These are phyloP conservation scores for Actinomortierella wolfii DNA, from an alignment of 371 early-diverging fungal species.

Conservation along the genomic window DNA sequence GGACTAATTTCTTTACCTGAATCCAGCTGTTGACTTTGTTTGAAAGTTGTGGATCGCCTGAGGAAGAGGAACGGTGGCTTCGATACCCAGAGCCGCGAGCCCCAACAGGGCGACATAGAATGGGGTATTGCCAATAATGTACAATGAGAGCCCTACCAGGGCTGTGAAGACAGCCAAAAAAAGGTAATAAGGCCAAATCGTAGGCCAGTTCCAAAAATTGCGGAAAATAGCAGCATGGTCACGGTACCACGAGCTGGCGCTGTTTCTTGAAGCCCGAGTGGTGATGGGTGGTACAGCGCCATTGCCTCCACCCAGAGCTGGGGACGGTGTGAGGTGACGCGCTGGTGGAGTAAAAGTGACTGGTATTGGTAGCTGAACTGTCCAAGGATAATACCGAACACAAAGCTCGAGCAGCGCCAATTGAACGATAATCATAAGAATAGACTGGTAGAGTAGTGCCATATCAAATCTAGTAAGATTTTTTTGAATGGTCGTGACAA, in stretches of 20 bases:
- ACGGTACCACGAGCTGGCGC: slow-evolving; percentile 19
- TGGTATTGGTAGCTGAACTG: slow-evolving; percentile 34
- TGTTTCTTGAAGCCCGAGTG: background rate
- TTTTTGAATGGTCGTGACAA: background rate
- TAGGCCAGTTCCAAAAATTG: slow-evolving; percentile 43
- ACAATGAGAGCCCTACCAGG: slow-evolving; percentile 25
- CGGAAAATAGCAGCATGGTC: slow-evolving; percentile 21
- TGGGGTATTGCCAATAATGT: slow-evolving; percentile 29
- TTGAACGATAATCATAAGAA: slow-evolving; percentile 64
- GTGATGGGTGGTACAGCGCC: background rate
- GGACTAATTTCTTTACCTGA: too few relatives aligned
- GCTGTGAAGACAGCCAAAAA: slow-evolving; percentile 32
- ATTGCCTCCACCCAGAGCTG: slow-evolving; percentile 8
- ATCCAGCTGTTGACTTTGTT: slow-evolving; percentile 58
- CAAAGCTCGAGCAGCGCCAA: slow-evolving; percentile 57
- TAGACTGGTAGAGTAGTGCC: slow-evolving; percentile 62
- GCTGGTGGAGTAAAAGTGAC: slow-evolving; percentile 25
- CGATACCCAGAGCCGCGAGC: slow-evolving; percentile 56
- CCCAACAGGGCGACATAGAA: slow-evolving; percentile 55
- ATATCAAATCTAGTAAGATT: slow-evolving; percentile 54
- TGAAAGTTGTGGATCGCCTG: slow-evolving; percentile 61
- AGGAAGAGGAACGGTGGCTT: slow-evolving; percentile 66
- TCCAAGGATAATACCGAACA: slow-evolving; percentile 47
- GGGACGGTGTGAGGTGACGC: slow-evolving; percentile 2
- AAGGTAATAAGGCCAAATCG: slow-evolving; percentile 30